Evolutionary conservation across 2,329 filamentous ascomycete genomes (phyloP).

Genomic region (Sarocladiaceae sp.): DNA sequence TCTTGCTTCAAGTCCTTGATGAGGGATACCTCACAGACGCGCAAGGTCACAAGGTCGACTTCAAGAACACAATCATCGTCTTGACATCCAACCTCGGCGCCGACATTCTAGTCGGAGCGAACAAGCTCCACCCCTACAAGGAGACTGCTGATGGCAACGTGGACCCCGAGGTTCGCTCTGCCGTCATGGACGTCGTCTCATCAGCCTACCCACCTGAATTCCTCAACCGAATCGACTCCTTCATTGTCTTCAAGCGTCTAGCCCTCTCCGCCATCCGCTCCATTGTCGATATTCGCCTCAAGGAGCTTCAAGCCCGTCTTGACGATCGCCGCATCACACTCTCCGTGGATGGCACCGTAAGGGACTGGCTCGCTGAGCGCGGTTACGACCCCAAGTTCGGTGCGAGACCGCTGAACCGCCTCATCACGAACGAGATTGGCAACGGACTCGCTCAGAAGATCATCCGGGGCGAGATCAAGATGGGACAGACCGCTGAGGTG

Average conservation of each 20-base stretch:
- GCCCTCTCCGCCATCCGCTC: conserved; percentile 74
- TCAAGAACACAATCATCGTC: conserved; percentile 94
- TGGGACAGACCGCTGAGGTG: conserved; percentile 70
- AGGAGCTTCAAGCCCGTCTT: conserved; percentile 76
- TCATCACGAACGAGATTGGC: conserved; percentile 86
- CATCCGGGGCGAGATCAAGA: conserved; percentile 77
- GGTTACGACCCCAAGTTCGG: conserved; percentile 92
- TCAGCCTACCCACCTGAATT: conserved; percentile 82
- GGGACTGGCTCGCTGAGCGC: conserved; percentile 80
- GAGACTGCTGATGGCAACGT: conserved; percentile 64
- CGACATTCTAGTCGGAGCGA: conserved; percentile 77
- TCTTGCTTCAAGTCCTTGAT: conserved; percentile 90
- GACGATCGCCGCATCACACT: conserved; percentile 82
- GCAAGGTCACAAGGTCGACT: conserved; percentile 95
- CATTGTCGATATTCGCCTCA: conserved; percentile 88
- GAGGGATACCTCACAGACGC: conserved; percentile 94
- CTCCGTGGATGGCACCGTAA: conserved; percentile 65
- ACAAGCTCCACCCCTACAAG: conserved; percentile 60
- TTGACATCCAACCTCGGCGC: conserved; percentile 94
- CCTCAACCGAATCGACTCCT: conserved; percentile 93
- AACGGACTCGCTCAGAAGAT: conserved; percentile 89
- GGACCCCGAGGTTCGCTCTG: conserved; percentile 65
- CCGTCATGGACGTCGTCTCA: conserved; percentile 85
- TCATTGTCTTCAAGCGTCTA: conserved; percentile 91
- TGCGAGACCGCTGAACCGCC: conserved; percentile 81